These are phyloP conservation scores for Pseudomicrostroma phylloplanum DNA, from an alignment of 1,284 basidiomycete genomes.

Conservation along the genomic window DNA sequence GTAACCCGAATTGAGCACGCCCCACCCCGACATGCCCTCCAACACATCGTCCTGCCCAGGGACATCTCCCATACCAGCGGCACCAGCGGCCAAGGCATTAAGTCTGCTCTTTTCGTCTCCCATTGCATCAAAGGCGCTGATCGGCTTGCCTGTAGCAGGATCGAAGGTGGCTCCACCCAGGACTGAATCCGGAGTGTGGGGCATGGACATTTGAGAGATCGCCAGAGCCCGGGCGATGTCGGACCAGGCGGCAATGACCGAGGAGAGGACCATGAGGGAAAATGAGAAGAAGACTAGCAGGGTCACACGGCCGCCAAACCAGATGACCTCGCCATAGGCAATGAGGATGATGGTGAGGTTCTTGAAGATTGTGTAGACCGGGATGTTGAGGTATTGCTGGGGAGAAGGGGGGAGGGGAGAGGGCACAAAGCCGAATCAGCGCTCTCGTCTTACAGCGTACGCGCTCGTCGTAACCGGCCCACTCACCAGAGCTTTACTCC, in stretches of 20 bases:
- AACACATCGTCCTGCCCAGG: constrained; percentile 26
- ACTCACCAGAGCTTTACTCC: constrained; percentile 74
- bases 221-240: constrained; percentile 64
- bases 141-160: constrained; percentile 19
- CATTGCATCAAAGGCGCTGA: constrained; percentile 25
- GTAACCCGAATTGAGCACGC: constrained; percentile 61
- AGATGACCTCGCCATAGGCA: constrained; percentile 93
- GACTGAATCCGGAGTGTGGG: constrained; percentile 38
- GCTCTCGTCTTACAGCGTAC: no score
- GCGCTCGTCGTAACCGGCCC: constrained; percentile 54
- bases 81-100: constrained; percentile 21
- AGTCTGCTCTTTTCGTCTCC: constrained; percentile 25
- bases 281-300: constrained; percentile 82
- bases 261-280: constrained; percentile 90
- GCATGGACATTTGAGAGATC: constrained; percentile 28
- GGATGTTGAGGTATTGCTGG: constrained; percentile 47
- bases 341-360: constrained; percentile 98
- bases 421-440: no score
- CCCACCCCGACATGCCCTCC: constrained; percentile 28
- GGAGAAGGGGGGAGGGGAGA: no score
- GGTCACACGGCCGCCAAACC: constrained; percentile 89
- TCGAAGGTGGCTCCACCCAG: constrained; percentile 21
- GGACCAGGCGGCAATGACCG: constrained; percentile 88
- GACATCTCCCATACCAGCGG: constrained; percentile 19
- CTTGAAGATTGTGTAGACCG: constrained; percentile 79